phyloP scores from a whole-genome alignment of 2,329 filamentous ascomycete genomes.

The Mollisiaceae sp. region DNA sequence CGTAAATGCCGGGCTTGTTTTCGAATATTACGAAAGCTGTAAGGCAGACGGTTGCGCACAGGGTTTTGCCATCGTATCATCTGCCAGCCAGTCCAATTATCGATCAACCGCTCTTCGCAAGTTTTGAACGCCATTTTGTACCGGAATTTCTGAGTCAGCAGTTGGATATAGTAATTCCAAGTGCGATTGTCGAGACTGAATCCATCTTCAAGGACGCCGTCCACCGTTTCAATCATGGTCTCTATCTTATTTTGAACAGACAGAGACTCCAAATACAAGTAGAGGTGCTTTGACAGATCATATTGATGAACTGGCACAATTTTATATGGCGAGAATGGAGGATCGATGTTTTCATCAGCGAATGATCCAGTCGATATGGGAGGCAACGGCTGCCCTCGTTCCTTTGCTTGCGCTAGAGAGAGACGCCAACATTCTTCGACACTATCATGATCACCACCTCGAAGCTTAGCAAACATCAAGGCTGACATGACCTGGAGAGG shows the following conservation, averaged over 20 bases:
- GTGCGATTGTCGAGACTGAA: conserved; percentile 77
- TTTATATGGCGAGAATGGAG: conserved; percentile 2
- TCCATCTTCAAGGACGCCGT: conserved; percentile 60
- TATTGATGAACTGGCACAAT: conserved; percentile 45
- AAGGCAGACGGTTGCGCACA: conserved; percentile 35
- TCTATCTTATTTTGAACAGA: conserved; percentile 57
- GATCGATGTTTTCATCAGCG: background rate
- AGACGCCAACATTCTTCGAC: conserved; percentile 72
- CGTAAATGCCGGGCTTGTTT: conserved; percentile 36
- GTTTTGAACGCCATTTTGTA: conserved; percentile 71
- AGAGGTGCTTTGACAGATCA: conserved; percentile 48
- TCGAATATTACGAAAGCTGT: conserved; percentile 32
- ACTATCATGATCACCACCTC: conserved; percentile 60
- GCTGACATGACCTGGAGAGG: conserved; percentile 63
- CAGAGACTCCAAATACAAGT: conserved; percentile 56
- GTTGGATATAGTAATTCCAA: conserved; percentile 80
- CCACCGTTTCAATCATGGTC: conserved; percentile 56
- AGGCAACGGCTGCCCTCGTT: conserved; percentile 45
- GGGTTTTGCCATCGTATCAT: conserved; percentile 32
- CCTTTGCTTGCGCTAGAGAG: conserved; percentile 58
- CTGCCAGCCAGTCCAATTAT: conserved; percentile 76
- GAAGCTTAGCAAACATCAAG: conserved; percentile 70
- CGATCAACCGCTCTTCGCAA: conserved; percentile 81
- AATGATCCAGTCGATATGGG: background rate
- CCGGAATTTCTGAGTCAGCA: conserved; percentile 64